Evolutionary conservation across 2,329 filamentous ascomycete species (phyloP).

Genomic region (Fusarium buharicum): DNA sequence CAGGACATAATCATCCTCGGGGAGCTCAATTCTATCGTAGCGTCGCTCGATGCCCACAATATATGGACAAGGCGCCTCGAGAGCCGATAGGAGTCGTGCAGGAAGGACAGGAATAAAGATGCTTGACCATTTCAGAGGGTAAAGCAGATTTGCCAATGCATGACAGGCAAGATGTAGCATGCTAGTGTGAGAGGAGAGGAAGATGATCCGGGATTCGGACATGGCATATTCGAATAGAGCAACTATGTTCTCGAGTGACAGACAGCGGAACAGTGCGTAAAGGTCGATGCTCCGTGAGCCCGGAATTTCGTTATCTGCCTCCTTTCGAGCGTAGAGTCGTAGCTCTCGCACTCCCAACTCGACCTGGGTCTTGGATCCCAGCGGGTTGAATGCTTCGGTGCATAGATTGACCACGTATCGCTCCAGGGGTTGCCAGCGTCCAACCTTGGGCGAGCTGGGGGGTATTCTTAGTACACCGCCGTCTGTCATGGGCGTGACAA

Average conservation of each 20-base stretch:
- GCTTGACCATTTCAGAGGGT: slow-evolving; percentile 91
- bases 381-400: slow-evolving; percentile 90
- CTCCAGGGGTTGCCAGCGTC: slow-evolving; percentile 95
- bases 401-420: slow-evolving; percentile 97
- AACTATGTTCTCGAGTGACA: slow-evolving; percentile 92
- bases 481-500: slow-evolving; percentile 96
- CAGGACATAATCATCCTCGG: slow-evolving; percentile 94
- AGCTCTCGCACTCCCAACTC: slow-evolving; percentile 91
- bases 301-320: slow-evolving; percentile 91
- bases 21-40: slow-evolving; percentile 86
- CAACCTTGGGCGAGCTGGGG: slow-evolving; percentile 87
- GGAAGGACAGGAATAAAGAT: slow-evolving; percentile 94
- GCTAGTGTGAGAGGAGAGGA: slow-evolving; percentile 92
- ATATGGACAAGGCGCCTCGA: slow-evolving; percentile 96
- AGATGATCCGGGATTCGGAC: slow-evolving; percentile 93
- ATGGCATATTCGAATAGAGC: slow-evolving; percentile 93
- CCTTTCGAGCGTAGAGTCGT: slow-evolving; percentile 90
- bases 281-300: slow-evolving; percentile 91
- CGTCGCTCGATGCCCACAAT: slow-evolving; percentile 95
- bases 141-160: slow-evolving; percentile 85
- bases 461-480: slow-evolving; percentile 85
- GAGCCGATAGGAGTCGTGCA: slow-evolving; percentile 84
- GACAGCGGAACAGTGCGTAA: slow-evolving; percentile 88
- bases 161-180: slow-evolving; percentile 95
- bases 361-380: slow-evolving; percentile 94